phyloP scores from a whole-genome alignment of 768 basidiomycete genomes.

The Melanogaster broomeanus region DNA sequence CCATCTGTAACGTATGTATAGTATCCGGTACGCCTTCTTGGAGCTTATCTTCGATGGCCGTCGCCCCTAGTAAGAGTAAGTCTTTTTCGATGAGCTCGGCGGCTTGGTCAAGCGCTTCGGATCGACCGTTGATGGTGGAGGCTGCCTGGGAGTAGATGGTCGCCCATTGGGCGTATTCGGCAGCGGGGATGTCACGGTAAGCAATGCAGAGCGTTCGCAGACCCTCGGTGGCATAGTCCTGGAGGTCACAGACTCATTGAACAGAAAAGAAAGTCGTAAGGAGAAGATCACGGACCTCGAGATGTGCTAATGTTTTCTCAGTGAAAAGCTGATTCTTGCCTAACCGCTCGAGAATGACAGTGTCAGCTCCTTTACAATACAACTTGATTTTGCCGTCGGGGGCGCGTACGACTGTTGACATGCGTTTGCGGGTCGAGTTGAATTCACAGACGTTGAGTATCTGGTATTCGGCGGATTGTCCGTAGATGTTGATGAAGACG shows the following conservation, averaged over 20 bases:
- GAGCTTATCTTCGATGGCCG: conserved; percentile 97
- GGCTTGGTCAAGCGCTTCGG: conserved; percentile 91
- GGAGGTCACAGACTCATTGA: conserved; percentile 4
- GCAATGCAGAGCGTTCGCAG: conserved; percentile 96
- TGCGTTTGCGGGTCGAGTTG: conserved; percentile 95
- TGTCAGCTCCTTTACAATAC: conserved; percentile 97
- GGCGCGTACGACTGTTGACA: conserved; percentile 91
- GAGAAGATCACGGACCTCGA: conserved; percentile 62
- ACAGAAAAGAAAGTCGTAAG: neutral
- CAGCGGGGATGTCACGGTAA: conserved; percentile 87
- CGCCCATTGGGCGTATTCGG: conserved; percentile 90
- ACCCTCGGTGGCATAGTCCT: conserved; percentile 98
- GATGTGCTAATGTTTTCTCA: conserved; percentile 84
- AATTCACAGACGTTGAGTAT: conserved; percentile 98
- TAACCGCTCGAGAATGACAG: conserved; percentile 93
- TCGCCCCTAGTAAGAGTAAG: conserved; percentile 89
- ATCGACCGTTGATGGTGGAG: conserved; percentile 91
- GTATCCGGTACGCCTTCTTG: conserved; percentile 99
- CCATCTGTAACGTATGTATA: conserved; percentile 96
- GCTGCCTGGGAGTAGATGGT: conserved; percentile 90
- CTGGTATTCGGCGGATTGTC: conserved; percentile 76
- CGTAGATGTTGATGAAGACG: conserved; percentile 83
- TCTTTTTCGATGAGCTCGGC: conserved; percentile 97
- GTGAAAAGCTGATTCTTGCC: conserved; percentile 81
- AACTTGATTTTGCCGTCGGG: conserved; percentile 92